These are phyloP conservation scores for Clarireedia paspali DNA, from an alignment of 2,329 filamentous ascomycete species.

Conservation along the genomic window DNA sequence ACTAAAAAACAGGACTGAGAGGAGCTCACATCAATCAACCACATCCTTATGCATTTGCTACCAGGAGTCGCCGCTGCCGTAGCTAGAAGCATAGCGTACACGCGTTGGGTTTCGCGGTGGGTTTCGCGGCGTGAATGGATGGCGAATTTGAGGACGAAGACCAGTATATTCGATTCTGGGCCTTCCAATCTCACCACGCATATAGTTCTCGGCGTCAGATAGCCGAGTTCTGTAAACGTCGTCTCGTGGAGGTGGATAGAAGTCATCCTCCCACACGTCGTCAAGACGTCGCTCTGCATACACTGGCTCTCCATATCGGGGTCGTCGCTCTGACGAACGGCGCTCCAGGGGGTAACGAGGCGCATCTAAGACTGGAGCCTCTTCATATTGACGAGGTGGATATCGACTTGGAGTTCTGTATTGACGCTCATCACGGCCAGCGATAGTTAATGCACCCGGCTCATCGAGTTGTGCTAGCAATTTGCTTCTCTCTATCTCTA, in stretches of 20 bases:
- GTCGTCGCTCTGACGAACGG: background rate
- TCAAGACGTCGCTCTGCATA: background rate
- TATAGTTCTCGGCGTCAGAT: background rate
- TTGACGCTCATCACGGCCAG: conserved; percentile 2
- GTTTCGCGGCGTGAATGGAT: conserved; percentile 3
- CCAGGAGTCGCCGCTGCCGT: background rate
- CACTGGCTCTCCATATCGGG: conserved; percentile 3
- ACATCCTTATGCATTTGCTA: background rate
- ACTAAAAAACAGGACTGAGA: background rate
- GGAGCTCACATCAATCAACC: background rate
- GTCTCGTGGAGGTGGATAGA: background rate
- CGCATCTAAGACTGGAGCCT: background rate
- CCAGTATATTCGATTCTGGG: conserved; percentile 5
- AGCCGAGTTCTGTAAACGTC: background rate
- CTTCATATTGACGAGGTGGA: conserved; percentile 8
- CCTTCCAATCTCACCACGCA: background rate
- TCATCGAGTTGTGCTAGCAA: conserved; percentile 8
- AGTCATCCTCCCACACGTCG: background rate
- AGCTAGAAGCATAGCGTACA: conserved; percentile 4
- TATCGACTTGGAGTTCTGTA: background rate
- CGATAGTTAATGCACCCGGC: conserved; percentile 2
- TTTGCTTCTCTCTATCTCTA: conserved; percentile 16
- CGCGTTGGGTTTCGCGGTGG: conserved; percentile 4
- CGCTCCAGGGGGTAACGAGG: background rate
- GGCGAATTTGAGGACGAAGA: conserved; percentile 3